Percentiles rank a stretch among this genome's conserved stretches.
phyloP scores from a whole-genome alignment of 2,329 filamentous ascomycete genomes.

The Endothia cerciana region DNA sequence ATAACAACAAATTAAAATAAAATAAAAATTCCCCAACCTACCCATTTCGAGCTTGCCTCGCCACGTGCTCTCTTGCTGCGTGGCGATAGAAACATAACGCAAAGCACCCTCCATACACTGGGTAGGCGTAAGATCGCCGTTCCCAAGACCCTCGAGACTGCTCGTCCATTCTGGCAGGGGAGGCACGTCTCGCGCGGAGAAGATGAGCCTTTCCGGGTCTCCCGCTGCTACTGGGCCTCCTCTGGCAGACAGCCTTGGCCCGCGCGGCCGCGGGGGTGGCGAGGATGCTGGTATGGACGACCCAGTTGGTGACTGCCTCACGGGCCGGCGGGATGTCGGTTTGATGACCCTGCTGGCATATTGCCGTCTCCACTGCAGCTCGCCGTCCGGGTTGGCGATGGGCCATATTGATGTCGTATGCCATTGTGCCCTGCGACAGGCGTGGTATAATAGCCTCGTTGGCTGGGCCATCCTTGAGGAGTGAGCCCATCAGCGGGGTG shows the following conservation, averaged over 20 bases:
- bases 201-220: constrained; percentile 26
- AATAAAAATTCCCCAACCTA: no score
- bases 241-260: constrained; percentile 17
- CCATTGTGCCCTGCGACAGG: neutral
- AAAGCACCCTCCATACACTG: constrained; percentile 33
- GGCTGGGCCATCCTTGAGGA: constrained; percentile 22
- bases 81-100: constrained; percentile 35
- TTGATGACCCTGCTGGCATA: constrained; percentile 17
- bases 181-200: constrained; percentile 37
- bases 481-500: constrained; percentile 23
- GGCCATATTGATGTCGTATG: neutral
- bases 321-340: neutral
- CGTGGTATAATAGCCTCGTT: constrained; percentile 15
- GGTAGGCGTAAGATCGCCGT: constrained; percentile 32
- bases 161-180: constrained; percentile 35
- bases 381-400: no score
- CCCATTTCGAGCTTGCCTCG: constrained; percentile 31
- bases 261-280: neutral
- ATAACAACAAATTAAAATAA: no score
- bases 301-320: neutral
- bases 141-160: constrained; percentile 19
- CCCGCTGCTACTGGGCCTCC: neutral
- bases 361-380: constrained; percentile 1
- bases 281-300: constrained; percentile 1
- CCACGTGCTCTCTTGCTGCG: constrained; percentile 33